Evolutionary conservation across 2,329 filamentous ascomycete species (phyloP).

Genomic region (Lecanosticta acicola): DNA sequence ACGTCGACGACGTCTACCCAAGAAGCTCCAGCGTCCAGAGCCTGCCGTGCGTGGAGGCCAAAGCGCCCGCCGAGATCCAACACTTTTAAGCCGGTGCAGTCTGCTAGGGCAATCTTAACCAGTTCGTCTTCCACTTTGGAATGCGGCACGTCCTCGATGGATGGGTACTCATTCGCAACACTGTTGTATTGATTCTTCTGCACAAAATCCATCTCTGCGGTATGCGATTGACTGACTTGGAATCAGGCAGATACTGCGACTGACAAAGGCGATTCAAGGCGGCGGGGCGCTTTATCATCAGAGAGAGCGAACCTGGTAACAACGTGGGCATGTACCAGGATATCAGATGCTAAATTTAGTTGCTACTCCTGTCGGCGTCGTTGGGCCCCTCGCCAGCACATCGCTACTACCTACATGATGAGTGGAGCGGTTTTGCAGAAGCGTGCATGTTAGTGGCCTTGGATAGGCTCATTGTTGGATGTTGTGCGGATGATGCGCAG

Average conservation of each 20-base stretch:
- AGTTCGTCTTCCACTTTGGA: constrained; percentile 12
- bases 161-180: constrained; percentile 9
- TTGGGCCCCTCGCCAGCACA: neutral
- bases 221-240: too few species aligned
- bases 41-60: constrained; percentile 15
- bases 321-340: neutral
- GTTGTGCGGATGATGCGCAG: too few species aligned
- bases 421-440: too few species aligned
- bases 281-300: too few species aligned
- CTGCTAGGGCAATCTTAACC: constrained; percentile 10
- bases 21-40: constrained; percentile 12
- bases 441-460: too few species aligned
- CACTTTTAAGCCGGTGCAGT: constrained; percentile 12
- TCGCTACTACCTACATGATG: neutral
- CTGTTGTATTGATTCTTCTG: constrained; percentile 11
- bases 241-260: too few species aligned
- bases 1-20: constrained; percentile 17
- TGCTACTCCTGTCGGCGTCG: neutral
- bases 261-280: too few species aligned
- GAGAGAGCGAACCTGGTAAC: too few species aligned
- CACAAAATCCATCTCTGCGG: neutral
- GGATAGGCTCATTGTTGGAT: too few species aligned
- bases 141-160: constrained; percentile 7
- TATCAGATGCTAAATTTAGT: neutral
- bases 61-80: constrained; percentile 17